Evolutionary conservation across 805 yeast genomes (phyloP).

Genomic region (Kodamaea kakaduensis): DNA sequence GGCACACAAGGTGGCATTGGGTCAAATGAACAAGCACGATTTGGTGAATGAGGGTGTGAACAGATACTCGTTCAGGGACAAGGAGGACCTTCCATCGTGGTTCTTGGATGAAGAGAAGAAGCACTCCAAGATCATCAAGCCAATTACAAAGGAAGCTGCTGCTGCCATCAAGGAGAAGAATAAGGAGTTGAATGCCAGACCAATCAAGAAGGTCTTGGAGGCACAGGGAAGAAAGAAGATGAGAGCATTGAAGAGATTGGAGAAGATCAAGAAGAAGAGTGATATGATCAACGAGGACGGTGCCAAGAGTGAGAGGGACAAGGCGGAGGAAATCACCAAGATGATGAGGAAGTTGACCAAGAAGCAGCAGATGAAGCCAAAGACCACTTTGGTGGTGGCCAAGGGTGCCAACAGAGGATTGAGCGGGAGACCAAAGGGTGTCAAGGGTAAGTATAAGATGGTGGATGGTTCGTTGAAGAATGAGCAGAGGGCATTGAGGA

Average conservation of each 20-base stretch:
- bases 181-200: slow-evolving; percentile 83
- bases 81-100: slow-evolving; percentile 94
- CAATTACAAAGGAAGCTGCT: slow-evolving; percentile 84
- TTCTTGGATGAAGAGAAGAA: slow-evolving; percentile 86
- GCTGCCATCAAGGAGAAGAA: slow-evolving; percentile 41
- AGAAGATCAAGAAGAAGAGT: slow-evolving; percentile 86
- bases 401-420: slow-evolving; percentile 79
- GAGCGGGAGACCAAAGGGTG: slow-evolving; percentile 94
- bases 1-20: slow-evolving; percentile 92
- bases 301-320: slow-evolving; percentile 86
- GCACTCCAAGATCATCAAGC: slow-evolving; percentile 82
- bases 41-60: slow-evolving; percentile 90
- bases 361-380: slow-evolving; percentile 68
- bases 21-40: slow-evolving; percentile 80
- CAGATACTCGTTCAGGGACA: slow-evolving; percentile 86
- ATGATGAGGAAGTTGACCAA: slow-evolving; percentile 78
- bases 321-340: slow-evolving; percentile 86
- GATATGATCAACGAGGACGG: slow-evolving; percentile 86
- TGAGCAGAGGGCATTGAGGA: slow-evolving; percentile 87
- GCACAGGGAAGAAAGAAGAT: slow-evolving; percentile 95
- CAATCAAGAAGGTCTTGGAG: slow-evolving; percentile 97
- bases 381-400: slow-evolving; percentile 87
- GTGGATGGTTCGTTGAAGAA: slow-evolving; percentile 98
- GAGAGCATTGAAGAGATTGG: slow-evolving; percentile 84
- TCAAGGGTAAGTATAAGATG: slow-evolving; percentile 97